phyloP scores from a whole-genome alignment of 768 basidiomycete genomes.

The Gautieria morchelliformis region DNA sequence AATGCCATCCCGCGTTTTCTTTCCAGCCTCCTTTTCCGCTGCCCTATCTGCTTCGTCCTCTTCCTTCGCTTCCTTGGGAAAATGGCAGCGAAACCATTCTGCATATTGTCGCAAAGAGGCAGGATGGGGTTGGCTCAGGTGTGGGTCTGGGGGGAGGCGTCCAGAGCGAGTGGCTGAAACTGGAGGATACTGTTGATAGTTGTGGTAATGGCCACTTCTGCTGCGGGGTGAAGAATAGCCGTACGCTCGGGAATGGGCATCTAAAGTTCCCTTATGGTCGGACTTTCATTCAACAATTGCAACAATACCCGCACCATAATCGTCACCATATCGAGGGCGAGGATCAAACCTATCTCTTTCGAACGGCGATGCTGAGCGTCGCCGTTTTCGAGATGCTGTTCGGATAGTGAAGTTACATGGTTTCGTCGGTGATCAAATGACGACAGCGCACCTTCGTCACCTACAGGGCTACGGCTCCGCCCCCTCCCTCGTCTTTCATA shows the following conservation, averaged over 20 bases:
- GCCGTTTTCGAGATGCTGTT: slow-evolving; percentile 61
- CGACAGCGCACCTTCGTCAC: slow-evolving; percentile 47
- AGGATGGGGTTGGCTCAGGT: slow-evolving; percentile 57
- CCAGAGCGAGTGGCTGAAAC: slow-evolving; percentile 30
- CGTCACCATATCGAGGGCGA: slow-evolving; percentile 71
- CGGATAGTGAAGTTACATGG: slow-evolving; percentile 10
- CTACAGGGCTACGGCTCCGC: slow-evolving; percentile 67
- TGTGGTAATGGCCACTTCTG: slow-evolving; percentile 20
- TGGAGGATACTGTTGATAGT: slow-evolving; percentile 29
- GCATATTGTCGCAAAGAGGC: slow-evolving; percentile 77
- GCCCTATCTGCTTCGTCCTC: slow-evolving; percentile 81
- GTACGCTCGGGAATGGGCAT: slow-evolving; percentile 55
- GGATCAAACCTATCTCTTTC: slow-evolving; percentile 80
- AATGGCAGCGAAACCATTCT: slow-evolving; percentile 77
- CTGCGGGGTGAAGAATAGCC: slow-evolving; percentile 53
- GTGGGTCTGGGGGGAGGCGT: slow-evolving; percentile 26
- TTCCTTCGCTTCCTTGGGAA: slow-evolving; percentile 66
- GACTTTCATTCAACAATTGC: not conserved
- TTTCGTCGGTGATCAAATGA: not conserved
- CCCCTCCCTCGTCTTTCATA: slow-evolving; percentile 37
- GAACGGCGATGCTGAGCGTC: slow-evolving; percentile 70
- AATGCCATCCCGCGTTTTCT: slow-evolving; percentile 75
- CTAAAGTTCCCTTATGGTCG: slow-evolving; percentile 24
- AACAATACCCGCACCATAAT: slow-evolving; percentile 51
- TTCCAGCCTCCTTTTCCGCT: slow-evolving; percentile 70